These are phyloP conservation scores for Polymyxa betae DNA, from an alignment of 208 protist genomes.

Conservation along the genomic window DNA sequence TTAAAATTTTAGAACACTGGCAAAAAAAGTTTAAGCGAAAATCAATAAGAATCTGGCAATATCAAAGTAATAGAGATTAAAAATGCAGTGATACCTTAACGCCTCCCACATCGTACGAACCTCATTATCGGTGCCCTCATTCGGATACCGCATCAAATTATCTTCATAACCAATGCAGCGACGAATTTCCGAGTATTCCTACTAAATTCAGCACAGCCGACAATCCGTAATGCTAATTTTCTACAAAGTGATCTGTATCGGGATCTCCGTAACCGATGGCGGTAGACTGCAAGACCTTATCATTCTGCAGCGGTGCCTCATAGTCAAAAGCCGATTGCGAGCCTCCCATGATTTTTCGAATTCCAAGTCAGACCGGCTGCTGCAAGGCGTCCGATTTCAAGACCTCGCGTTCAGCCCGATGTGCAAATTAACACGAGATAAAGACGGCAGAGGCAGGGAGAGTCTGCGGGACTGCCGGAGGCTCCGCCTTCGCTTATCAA, in stretches of 20 bases:
- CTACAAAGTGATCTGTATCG: neutral
- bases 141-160: neutral
- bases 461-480: no score
- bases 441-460: no score
- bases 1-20: neutral
- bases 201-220: neutral
- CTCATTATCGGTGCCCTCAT: neutral
- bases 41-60: neutral
- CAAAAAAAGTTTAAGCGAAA: neutral
- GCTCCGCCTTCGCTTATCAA: no score
- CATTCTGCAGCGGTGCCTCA: neutral
- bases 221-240: neutral
- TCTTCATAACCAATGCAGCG: neutral
- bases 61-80: neutral
- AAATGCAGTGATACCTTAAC: neutral
- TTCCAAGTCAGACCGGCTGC: no score
- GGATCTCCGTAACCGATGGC: neutral
- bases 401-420: no score
- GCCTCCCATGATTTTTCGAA: conserved; percentile 24
- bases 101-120: conserved; percentile 25
- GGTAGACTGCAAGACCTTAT: neutral
- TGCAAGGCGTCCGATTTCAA: no score
- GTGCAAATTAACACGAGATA: no score
- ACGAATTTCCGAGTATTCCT: conserved; percentile 7
- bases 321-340: conserved; percentile 1